Percentiles rank a stretch among this genome's conserved stretches.
phyloP scores from a whole-genome alignment of 2,329 filamentous ascomycete genomes.

The Colletotrichum simmondsii region DNA sequence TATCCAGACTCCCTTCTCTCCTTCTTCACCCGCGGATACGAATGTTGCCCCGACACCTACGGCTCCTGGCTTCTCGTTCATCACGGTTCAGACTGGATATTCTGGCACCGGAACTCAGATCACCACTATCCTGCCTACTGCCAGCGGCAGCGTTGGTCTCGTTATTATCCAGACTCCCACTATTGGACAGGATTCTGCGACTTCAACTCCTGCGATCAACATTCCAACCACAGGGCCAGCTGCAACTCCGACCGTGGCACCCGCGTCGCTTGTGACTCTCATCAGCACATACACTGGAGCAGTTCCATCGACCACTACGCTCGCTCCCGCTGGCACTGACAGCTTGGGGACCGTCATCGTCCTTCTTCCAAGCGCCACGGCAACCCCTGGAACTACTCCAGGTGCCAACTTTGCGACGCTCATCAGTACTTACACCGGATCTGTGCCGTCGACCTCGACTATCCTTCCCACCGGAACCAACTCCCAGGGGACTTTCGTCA shows the following conservation, averaged over 20 bases:
- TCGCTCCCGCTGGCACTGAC: constrained; percentile 9
- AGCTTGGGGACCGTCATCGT: constrained; percentile 5
- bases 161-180: constrained; percentile 26
- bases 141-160: constrained; percentile 3
- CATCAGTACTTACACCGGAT: constrained; percentile 17
- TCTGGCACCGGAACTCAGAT: constrained; percentile 13
- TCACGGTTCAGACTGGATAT: constrained; percentile 23
- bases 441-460: constrained; percentile 5
- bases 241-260: not conserved
- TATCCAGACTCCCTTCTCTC: constrained; percentile 8
- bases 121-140: constrained; percentile 11
- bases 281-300: constrained; percentile 19
- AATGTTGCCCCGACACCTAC: not conserved
- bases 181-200: not conserved
- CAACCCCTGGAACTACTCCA: not conserved
- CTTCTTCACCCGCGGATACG: not conserved
- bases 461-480: constrained; percentile 1
- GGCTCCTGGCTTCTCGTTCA: constrained; percentile 1
- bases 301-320: constrained; percentile 14
- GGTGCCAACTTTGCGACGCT: constrained; percentile 3
- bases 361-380: constrained; percentile 18
- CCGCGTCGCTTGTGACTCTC: constrained; percentile 8
- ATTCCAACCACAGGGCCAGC: not conserved
- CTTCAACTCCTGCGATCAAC: not conserved
- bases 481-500: constrained; percentile 7